Percentiles rank a stretch among this genome's conserved stretches.
Conservation (phyloP, 2,329 filamentous ascomycete genomes). For the Xylaria sp. region DNA sequence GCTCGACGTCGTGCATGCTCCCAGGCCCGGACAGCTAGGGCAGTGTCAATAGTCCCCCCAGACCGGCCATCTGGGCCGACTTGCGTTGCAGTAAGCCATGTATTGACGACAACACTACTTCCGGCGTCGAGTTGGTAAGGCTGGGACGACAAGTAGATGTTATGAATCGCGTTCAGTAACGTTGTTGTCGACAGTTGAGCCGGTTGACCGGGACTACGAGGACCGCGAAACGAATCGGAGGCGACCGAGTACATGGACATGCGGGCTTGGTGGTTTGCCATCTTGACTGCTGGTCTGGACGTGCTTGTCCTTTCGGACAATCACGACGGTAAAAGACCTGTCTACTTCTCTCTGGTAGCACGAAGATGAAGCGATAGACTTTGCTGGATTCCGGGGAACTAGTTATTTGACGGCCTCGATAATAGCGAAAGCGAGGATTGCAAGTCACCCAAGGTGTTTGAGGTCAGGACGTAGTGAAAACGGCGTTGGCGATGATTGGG, state of each 20-base stretch:
- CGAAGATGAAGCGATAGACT: conserved; percentile 1
- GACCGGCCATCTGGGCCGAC: conserved; percentile 73
- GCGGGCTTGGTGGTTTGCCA: conserved; percentile 64
- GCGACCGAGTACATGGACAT: conserved; percentile 76
- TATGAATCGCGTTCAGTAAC: conserved; percentile 90
- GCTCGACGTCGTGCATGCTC: conserved; percentile 94
- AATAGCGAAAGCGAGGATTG: conserved; percentile 16
- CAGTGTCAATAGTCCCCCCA: conserved; percentile 82
- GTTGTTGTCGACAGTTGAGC: conserved; percentile 92
- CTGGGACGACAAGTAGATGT: conserved; percentile 82
- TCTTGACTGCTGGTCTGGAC: conserved; percentile 51
- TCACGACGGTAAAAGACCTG: conserved; percentile 46
- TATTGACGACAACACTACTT: conserved; percentile 93
- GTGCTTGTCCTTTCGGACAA: conserved; percentile 55
- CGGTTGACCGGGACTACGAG: conserved; percentile 70
- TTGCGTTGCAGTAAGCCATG: conserved; percentile 86
- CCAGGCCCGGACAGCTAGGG: conserved; percentile 85
- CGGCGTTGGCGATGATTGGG: conserved; percentile 16
- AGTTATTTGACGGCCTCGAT: background rate
- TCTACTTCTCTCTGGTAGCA: background rate
- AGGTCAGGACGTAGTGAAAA: conserved; percentile 9
- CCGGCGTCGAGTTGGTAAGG: conserved; percentile 90
- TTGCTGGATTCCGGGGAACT: background rate
- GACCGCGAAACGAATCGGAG: conserved; percentile 69
- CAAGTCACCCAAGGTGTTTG: conserved; percentile 1